Evolutionary conservation across 2,329 filamentous ascomycete species (phyloP).

Genomic region (Stachybotrys elegans): DNA sequence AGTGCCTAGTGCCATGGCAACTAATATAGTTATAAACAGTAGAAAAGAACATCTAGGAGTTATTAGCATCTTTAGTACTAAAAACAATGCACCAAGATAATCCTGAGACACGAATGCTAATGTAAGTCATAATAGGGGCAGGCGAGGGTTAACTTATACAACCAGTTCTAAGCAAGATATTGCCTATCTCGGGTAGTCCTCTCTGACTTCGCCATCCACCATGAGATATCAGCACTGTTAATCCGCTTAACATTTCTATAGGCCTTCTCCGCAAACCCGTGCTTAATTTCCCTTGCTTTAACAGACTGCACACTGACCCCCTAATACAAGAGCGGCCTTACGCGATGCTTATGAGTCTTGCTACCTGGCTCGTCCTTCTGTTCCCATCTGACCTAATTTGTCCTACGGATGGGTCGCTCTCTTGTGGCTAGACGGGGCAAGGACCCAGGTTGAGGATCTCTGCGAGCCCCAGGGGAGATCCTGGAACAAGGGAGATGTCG

Average conservation of each 20-base stretch:
- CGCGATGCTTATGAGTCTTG: constrained; percentile 1
- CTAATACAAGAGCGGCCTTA: not conserved
- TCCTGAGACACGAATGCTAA: not conserved
- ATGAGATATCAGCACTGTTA: not conserved
- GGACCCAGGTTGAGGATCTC: not conserved
- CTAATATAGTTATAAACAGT: too few species aligned
- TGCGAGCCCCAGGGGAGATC: too few species aligned
- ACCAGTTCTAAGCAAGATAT: not conserved
- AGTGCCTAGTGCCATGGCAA: too few species aligned
- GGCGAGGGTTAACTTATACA: not conserved
- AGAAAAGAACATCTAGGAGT: too few species aligned
- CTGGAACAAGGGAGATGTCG: too few species aligned
- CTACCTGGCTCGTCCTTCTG: not conserved
- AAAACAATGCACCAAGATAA: not conserved
- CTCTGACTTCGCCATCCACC: not conserved
- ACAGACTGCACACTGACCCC: constrained; percentile 1
- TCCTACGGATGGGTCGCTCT: not conserved
- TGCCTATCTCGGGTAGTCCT: not conserved
- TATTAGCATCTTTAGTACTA: not conserved
- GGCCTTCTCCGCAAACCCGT: not conserved
- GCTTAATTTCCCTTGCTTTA: not conserved
- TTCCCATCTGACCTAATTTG: not conserved
- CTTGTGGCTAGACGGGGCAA: not conserved
- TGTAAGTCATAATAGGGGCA: not conserved
- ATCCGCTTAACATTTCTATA: not conserved